These are phyloP conservation scores for Dioscorea zingiberensis DNA, from an alignment of 106 monocot genomes.

Conservation along the genomic window DNA sequence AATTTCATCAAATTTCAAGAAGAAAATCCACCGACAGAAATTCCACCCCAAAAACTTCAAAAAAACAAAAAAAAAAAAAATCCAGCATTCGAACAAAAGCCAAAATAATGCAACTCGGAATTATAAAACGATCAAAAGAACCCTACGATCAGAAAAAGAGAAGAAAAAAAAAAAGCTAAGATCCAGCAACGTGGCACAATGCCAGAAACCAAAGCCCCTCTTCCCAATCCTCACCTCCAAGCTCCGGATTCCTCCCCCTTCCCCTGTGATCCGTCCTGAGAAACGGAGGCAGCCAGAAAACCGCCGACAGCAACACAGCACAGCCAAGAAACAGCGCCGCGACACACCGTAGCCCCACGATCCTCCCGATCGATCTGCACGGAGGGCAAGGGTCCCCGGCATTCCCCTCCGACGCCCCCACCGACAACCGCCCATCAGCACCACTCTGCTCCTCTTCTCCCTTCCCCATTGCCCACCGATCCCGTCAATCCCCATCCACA, in stretches of 20 bases:
- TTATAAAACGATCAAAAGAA: not conserved
- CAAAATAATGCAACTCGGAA: too few species aligned
- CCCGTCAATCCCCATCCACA: conserved; percentile 13
- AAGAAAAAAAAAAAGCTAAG: not conserved
- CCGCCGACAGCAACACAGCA: conserved; percentile 57
- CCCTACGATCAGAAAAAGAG: not conserved
- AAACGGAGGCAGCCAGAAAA: conserved; percentile 71
- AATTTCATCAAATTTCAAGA: too few species aligned
- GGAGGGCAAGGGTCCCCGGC: conserved; percentile 7
- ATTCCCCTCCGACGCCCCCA: conserved; percentile 14
- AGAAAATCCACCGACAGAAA: too few species aligned
- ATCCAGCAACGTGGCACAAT: conserved; percentile 1
- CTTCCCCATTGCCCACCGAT: conserved; percentile 44
- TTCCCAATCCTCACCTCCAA: conserved; percentile 30
- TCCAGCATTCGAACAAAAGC: too few species aligned
- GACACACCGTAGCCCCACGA: conserved; percentile 31
- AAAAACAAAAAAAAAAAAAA: too few species aligned
- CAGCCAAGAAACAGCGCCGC: conserved; percentile 39
- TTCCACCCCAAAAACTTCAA: too few species aligned
- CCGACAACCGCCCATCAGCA: not conserved
- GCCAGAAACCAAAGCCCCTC: not conserved
- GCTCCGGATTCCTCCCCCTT: conserved; percentile 1
- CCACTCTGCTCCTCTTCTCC: conserved; percentile 27
- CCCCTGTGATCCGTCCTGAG: conserved; percentile 1
- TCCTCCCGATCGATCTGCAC: conserved; percentile 33